Evolutionary conservation across 371 early-diverging fungal genomes (phyloP).

Genomic region (Dichotomocladium elegans): DNA sequence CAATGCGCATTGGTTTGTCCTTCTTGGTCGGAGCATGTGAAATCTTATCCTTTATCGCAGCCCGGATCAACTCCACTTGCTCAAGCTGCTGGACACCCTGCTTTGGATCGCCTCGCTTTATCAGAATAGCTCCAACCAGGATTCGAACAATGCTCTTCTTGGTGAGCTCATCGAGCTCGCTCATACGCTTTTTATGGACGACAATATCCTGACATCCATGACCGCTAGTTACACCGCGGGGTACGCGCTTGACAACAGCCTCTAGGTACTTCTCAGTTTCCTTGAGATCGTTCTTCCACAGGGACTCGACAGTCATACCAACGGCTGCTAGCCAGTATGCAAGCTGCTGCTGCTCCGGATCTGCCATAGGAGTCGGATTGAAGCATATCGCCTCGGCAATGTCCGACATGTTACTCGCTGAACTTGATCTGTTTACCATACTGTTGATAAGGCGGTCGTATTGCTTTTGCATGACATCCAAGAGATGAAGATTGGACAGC

Average conservation of each 20-base stretch:
- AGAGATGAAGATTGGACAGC: conserved; percentile 26
- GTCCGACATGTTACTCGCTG: neutral
- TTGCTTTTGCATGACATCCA: conserved; percentile 23
- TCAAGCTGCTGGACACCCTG: conserved; percentile 21
- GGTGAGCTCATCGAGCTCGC: conserved; percentile 17
- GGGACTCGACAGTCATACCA: conserved; percentile 26
- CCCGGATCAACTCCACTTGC: conserved; percentile 17
- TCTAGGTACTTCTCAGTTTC: conserved; percentile 16
- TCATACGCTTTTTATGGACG: conserved; percentile 10
- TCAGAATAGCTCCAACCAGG: conserved; percentile 22
- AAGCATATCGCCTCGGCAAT: conserved; percentile 6
- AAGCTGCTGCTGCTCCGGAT: conserved; percentile 20
- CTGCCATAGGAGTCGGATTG: conserved; percentile 1
- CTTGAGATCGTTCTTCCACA: conserved; percentile 27
- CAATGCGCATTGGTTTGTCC: neutral
- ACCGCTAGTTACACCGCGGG: conserved; percentile 16
- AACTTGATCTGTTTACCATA: neutral
- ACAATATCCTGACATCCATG: conserved; percentile 7
- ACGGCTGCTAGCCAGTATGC: conserved; percentile 35
- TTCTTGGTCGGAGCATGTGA: conserved; percentile 8
- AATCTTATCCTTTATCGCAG: conserved; percentile 2
- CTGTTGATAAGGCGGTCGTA: conserved; percentile 15
- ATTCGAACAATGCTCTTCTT: conserved; percentile 25
- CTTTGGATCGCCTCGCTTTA: conserved; percentile 10
- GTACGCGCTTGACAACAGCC: conserved; percentile 20